phyloP scores from a whole-genome alignment of 805 yeast species.

The Yarrowia bubula region DNA sequence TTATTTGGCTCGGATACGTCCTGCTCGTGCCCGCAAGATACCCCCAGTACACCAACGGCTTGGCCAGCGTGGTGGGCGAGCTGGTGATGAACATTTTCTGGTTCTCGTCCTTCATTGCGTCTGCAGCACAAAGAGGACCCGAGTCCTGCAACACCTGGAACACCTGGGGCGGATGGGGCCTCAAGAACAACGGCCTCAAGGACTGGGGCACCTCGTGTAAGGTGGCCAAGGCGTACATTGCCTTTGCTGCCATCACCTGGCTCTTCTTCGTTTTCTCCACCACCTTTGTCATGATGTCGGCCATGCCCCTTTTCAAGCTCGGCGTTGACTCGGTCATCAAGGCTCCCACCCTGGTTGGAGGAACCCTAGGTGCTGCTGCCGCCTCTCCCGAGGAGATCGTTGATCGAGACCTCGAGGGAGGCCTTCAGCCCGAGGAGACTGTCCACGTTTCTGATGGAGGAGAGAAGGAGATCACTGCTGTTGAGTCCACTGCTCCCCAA shows the following conservation, averaged over 20 bases:
- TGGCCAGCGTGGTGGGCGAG: slow-evolving; percentile 11
- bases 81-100: slow-evolving; percentile 13
- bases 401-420: slow-evolving; percentile 2
- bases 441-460: slow-evolving; percentile 5
- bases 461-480: not conserved
- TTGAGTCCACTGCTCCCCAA: not conserved
- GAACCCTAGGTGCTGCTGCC: not conserved
- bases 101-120: slow-evolving; percentile 23
- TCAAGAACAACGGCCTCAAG: not conserved
- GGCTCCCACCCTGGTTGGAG: not conserved
- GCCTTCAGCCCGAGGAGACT: slow-evolving; percentile 13
- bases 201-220: slow-evolving; percentile 9
- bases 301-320: slow-evolving; percentile 1
- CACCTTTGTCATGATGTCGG: not conserved
- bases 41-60: slow-evolving; percentile 23
- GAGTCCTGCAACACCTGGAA: not conserved
- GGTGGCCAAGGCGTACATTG: slow-evolving; percentile 26
- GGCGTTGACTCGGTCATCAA: not conserved
- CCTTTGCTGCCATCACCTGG: slow-evolving; percentile 27
- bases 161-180: not conserved
- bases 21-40: not conserved
- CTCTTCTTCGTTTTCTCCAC: slow-evolving; percentile 20
- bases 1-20: not conserved
- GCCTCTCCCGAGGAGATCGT: not conserved
- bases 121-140: slow-evolving; percentile 24